Base-by-base conservation (phyloP, 1,139 yeast genomes). In the Candida glucosophila region DNA sequence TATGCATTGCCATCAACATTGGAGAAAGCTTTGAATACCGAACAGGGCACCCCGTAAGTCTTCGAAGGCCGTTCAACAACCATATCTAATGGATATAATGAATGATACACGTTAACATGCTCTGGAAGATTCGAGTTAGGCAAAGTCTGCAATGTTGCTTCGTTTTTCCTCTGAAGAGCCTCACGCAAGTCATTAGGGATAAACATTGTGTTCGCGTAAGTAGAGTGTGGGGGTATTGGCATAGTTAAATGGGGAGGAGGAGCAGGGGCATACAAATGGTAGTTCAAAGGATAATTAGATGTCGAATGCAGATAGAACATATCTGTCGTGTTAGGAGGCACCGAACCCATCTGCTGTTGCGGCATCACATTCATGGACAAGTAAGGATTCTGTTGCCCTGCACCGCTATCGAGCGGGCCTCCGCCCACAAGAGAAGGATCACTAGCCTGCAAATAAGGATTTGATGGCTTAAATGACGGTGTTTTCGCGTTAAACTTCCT, bases 181-280 rank as follows among this genome's bases (percentile, higher is more conserved):
- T 82, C 90, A 37, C 97, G 67, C 27, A 88, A 47, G 24, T 79
- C 70, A 39, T 73, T 73, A 4, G 86, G 73, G 11, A 88, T 70
- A 47, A 86, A 88, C 48, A 88, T 64, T 34, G 68, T 71, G 32
- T 71, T 72, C 4, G 78, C 72, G 21, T 72, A 73, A 25, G 85
- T 68, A 51, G 85, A 88, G 47, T 85, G 74, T 2, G 81, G 72
- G 22, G 71, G 67, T 34, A 79, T 55, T 4, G 77, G 76, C 6
- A 71, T 52, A 12, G 67, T 60, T 31, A 74, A 52, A 36, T 81
- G 73, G 15, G 88, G 88, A 4, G 93, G 92, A 3, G 94, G 83
- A 12, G 73, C 71, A 2, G 97, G 96, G 0, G 96, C 93, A 51
- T 88, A 88, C 25, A 86, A 55, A 51, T 88, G 95, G 45, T 83